A percentile compares a stretch with the other conserved stretches of the same genome.
phyloP scores from a whole-genome alignment of 2,329 filamentous ascomycete species.

The Alternaria metachromatica region DNA sequence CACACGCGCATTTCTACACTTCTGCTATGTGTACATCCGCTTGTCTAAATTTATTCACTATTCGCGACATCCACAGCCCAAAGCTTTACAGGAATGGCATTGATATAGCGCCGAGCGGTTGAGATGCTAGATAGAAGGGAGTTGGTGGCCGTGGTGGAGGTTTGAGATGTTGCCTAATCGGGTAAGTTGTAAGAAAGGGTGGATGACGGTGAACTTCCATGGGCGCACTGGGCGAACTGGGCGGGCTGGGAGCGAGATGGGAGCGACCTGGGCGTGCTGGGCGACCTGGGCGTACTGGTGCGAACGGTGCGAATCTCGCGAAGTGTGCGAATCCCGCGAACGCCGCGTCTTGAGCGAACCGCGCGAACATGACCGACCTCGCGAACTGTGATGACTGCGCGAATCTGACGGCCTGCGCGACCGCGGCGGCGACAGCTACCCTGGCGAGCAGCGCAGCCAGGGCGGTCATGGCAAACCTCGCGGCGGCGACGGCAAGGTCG shows the following conservation, averaged over 20 bases:
- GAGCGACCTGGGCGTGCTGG: neutral
- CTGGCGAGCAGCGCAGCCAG: neutral
- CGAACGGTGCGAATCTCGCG: no score
- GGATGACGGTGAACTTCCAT: neutral
- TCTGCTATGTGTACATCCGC: neutral
- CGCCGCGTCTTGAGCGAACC: neutral
- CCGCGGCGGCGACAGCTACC: neutral
- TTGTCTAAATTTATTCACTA: neutral
- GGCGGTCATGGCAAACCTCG: neutral
- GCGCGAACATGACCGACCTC: neutral
- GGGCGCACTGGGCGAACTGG: neutral
- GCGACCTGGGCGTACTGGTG: neutral
- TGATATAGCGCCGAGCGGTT: neutral
- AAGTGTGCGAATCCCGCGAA: neutral
- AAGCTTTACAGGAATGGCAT: neutral
- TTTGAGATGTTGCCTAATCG: neutral
- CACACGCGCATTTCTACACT: neutral
- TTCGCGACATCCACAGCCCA: fast-evolving
- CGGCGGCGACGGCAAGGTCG: neutral
- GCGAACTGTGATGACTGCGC: neutral
- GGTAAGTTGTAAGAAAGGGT: neutral
- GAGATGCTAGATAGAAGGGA: neutral
- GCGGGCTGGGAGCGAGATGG: neutral
- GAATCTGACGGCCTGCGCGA: neutral
- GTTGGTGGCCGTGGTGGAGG: neutral